These are phyloP conservation scores for Talaromyces marneffei DNA, from an alignment of 2,329 filamentous ascomycete species.

Conservation along the genomic window DNA sequence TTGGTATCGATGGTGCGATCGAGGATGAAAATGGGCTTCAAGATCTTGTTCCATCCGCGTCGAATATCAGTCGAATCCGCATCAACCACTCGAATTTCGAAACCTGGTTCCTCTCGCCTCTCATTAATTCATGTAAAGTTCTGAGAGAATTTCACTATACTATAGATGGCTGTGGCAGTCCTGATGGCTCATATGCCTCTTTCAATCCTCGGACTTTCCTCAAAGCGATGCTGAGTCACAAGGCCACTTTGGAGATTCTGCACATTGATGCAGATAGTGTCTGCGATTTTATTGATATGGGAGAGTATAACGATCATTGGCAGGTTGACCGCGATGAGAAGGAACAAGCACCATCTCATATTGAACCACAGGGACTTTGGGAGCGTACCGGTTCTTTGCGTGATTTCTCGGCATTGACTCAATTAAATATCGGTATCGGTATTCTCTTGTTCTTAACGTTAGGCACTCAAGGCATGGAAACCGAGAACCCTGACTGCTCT, in stretches of 20 bases:
- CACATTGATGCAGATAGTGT: conserved; percentile 16
- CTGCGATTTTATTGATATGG: neutral
- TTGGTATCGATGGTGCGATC: conserved; percentile 15
- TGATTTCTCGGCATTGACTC: conserved; percentile 3
- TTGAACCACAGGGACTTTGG: neutral
- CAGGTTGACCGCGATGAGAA: neutral
- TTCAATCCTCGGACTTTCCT: conserved; percentile 19
- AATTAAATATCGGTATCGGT: neutral
- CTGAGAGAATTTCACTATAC: conserved; percentile 18
- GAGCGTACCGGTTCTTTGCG: conserved; percentile 4
- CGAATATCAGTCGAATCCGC: conserved; percentile 17
- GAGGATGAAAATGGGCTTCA: neutral
- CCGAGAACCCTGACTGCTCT: neutral
- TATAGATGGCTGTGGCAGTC: conserved; percentile 15
- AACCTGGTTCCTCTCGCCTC: conserved; percentile 8
- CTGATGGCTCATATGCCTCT: neutral
- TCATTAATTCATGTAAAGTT: conserved; percentile 17
- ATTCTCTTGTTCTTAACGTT: conserved; percentile 4
- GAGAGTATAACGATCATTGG: neutral
- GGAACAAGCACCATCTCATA: neutral
- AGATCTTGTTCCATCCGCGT: conserved; percentile 5
- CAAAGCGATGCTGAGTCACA: conserved; percentile 17
- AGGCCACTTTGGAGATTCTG: conserved; percentile 17
- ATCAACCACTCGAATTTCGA: conserved; percentile 15
- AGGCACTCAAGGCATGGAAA: neutral